phyloP scores from a whole-genome alignment of 2,329 filamentous ascomycete species.

The Lecanosticta acicola region DNA sequence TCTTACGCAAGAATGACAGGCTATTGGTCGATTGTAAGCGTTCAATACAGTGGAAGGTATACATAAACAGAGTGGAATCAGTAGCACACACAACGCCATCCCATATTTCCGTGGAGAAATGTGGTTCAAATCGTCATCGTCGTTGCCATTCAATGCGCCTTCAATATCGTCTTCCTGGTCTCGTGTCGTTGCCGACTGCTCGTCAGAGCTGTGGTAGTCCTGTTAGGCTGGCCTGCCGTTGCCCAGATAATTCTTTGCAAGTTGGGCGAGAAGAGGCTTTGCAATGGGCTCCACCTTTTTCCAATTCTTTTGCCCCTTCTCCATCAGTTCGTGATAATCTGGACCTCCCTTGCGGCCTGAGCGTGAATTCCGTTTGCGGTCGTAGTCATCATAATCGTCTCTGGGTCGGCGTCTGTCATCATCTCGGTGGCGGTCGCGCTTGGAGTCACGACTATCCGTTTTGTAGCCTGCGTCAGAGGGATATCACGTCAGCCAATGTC shows the following conservation, averaged over 20 bases:
- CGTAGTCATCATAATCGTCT: conserved; percentile 20
- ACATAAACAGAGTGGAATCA: too few relatives aligned
- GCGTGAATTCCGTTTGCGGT: conserved; percentile 10
- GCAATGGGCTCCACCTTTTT: conserved; percentile 28
- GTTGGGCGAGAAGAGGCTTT: conserved; percentile 25
- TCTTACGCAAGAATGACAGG: too few relatives aligned
- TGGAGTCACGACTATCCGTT: conserved; percentile 26
- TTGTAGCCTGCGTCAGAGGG: conserved; percentile 28
- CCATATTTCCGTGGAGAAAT: too few relatives aligned
- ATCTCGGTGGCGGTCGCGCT: conserved; percentile 22
- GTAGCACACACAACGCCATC: too few relatives aligned
- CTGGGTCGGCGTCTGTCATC: conserved; percentile 12
- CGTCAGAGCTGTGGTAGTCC: neutral
- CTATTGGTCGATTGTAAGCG: too few relatives aligned
- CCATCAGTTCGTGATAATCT: conserved; percentile 22
- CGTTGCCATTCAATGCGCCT: neutral
- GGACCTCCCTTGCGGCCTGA: conserved; percentile 12
- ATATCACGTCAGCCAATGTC: too few relatives aligned
- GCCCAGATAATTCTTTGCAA: conserved; percentile 28
- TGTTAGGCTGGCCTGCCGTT: conserved; percentile 10
- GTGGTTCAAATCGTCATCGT: too few relatives aligned
- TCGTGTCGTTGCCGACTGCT: neutral
- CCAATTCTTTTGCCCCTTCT: conserved; percentile 30
- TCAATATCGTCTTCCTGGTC: neutral
- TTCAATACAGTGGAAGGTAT: too few relatives aligned